These are phyloP conservation scores for Globisporangium yorkense DNA, from an alignment of 352 stramenopile species.

Conservation along the genomic window DNA sequence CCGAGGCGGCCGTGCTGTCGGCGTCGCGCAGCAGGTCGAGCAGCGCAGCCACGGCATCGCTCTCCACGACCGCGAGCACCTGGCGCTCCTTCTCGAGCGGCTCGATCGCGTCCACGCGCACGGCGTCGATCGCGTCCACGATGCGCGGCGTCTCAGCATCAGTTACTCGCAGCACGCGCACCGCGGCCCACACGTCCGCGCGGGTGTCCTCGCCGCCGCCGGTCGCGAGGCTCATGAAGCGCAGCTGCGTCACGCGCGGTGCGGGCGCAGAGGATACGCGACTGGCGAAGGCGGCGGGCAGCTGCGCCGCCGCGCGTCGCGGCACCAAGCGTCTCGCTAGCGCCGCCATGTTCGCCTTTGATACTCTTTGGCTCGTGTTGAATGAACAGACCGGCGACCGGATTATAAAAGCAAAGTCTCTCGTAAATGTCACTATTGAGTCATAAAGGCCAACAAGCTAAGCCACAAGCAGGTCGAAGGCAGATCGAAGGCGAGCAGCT, in stretches of 20 bases:
- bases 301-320: not conserved
- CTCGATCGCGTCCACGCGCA: conserved; percentile 24
- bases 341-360: not conserved
- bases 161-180: conserved; percentile 29
- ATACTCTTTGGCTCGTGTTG: not conserved
- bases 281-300: not conserved
- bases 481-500: too few relatives aligned
- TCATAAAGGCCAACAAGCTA: too few relatives aligned
- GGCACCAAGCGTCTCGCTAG: not conserved
- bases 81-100: conserved; percentile 26
- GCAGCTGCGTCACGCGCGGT: not conserved
- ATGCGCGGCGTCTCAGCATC: conserved; percentile 23
- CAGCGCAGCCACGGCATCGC: conserved; percentile 34
- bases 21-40: conserved; percentile 45
- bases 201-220: too few relatives aligned
- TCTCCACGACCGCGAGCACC: conserved; percentile 53
- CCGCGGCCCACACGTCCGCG: conserved; percentile 18
- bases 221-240: not conserved
- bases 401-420: too few relatives aligned
- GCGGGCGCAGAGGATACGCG: too few relatives aligned
- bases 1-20: conserved; percentile 34
- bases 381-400: not conserved
- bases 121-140: conserved; percentile 27
- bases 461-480: not conserved
- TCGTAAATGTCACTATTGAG: too few relatives aligned